Evolutionary conservation across 805 yeast genomes (phyloP).

Genomic region (Suhomyces emberorum): DNA sequence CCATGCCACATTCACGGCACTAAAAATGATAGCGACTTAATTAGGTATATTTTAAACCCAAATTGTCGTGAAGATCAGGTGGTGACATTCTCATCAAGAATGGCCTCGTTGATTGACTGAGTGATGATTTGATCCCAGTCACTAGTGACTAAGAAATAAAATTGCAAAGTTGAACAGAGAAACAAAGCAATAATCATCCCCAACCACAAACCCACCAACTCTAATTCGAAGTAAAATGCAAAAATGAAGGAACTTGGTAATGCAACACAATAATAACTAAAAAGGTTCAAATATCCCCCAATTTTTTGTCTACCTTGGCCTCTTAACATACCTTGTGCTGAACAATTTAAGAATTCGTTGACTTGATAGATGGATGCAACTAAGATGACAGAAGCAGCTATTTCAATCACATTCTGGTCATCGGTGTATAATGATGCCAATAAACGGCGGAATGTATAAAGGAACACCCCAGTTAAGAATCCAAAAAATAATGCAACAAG

Average conservation of each 20-base stretch:
- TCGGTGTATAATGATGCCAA: constrained; percentile 42
- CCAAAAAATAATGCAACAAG: constrained; percentile 32
- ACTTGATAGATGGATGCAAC: constrained; percentile 52
- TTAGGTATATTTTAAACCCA: too few relatives aligned
- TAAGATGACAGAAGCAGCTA: constrained; percentile 39
- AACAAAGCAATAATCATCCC: constrained; percentile 45
- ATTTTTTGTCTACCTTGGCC: constrained; percentile 59
- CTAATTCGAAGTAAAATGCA: constrained; percentile 39
- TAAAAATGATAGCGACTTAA: neutral
- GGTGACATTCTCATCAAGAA: constrained; percentile 32
- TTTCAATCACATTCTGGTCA: constrained; percentile 34
- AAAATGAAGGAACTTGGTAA: constrained; percentile 45
- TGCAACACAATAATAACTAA: constrained; percentile 48
- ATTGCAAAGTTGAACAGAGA: constrained; percentile 39
- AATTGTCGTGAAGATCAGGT: too few relatives aligned
- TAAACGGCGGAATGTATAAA: constrained; percentile 32
- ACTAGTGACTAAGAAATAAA: constrained; percentile 37
- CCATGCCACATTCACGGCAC: neutral
- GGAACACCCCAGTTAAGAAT: constrained; percentile 34
- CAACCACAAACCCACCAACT: constrained; percentile 48
- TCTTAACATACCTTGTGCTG: constrained; percentile 52
- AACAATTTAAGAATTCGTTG: constrained; percentile 47
- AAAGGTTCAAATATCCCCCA: constrained; percentile 50
- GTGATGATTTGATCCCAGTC: constrained; percentile 43
- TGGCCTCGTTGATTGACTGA: constrained; percentile 42